Evolutionary conservation across 164 flowering plant genomes (phyloP).

Genomic region (Vitis rupestris): DNA sequence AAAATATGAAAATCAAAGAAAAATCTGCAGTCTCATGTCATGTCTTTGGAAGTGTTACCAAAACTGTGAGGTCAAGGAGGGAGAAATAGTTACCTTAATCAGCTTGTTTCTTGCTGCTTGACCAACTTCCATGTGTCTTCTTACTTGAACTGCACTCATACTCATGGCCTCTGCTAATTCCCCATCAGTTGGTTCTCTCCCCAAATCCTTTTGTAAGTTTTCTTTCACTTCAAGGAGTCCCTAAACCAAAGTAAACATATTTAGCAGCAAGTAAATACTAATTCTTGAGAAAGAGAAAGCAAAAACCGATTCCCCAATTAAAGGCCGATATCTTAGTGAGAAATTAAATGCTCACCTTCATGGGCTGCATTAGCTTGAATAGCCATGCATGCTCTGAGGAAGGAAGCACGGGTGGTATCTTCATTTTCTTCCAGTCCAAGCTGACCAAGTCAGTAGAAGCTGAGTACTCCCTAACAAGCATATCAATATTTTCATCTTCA

Average conservation of each 20-base stretch:
- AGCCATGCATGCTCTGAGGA: slow-evolving; percentile 83
- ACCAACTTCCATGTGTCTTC: slow-evolving; percentile 66
- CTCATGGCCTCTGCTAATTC: slow-evolving; percentile 70
- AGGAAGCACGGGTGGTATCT: slow-evolving; percentile 91
- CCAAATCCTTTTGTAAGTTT: slow-evolving; percentile 40
- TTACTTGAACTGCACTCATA: slow-evolving; percentile 44
- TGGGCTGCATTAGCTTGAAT: slow-evolving; percentile 87
- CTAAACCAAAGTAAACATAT: slow-evolving; percentile 25
- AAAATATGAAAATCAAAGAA: too few species aligned
- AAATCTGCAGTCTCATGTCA: too few species aligned
- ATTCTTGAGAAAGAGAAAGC: not conserved
- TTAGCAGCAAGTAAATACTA: slow-evolving; percentile 13
- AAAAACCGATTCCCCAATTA: not conserved
- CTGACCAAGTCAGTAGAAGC: slow-evolving; percentile 61
- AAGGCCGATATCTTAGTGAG: not conserved
- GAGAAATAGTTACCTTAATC: slow-evolving; percentile 57
- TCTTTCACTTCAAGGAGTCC: slow-evolving; percentile 64
- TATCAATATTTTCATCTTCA: slow-evolving; percentile 49
- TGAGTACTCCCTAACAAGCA: slow-evolving; percentile 76
- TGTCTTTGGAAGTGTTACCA: too few species aligned
- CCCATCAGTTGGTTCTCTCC: slow-evolving; percentile 62
- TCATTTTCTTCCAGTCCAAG: slow-evolving; percentile 96
- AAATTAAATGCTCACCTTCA: slow-evolving; percentile 59
- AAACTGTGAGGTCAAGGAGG: not conserved
- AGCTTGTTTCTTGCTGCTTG: slow-evolving; percentile 88